Evolutionary conservation across 208 protist genomes (phyloP).

Genomic region (Acanthamoeba lenticulata): DNA sequence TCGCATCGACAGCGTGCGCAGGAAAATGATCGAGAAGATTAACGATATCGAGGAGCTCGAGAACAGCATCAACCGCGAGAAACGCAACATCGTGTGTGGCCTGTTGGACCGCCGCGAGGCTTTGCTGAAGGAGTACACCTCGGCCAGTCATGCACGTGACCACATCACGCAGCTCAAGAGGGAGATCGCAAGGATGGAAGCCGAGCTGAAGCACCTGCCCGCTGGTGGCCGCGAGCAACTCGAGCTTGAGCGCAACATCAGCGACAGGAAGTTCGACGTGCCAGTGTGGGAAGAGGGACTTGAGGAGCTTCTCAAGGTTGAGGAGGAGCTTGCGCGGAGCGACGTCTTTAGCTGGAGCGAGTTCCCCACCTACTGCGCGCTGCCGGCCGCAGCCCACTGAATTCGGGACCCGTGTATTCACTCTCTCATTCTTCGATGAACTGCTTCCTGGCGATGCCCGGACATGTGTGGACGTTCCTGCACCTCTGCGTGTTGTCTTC

Average conservation of each 20-base stretch:
- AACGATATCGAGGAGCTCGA: neutral
- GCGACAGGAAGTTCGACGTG: neutral
- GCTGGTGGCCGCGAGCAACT: neutral
- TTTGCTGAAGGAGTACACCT: neutral
- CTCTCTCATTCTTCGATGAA: too few relatives aligned
- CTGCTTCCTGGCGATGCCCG: too few relatives aligned
- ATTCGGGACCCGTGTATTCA: too few relatives aligned
- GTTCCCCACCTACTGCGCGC: neutral
- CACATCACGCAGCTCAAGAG: neutral
- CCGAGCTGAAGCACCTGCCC: neutral
- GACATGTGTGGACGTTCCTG: too few relatives aligned
- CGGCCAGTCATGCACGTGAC: neutral
- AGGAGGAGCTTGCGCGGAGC: neutral
- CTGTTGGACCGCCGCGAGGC: neutral
- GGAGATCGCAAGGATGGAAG: neutral
- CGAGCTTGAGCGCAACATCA: neutral
- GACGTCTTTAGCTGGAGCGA: neutral
- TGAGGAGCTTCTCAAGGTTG: neutral
- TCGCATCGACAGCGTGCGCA: neutral
- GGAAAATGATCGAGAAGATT: neutral
- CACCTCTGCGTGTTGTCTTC: too few relatives aligned
- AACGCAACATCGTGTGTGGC: slow-evolving; percentile 1
- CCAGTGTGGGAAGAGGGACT: neutral
- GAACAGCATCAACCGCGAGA: neutral
- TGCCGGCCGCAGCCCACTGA: neutral